Conservation (phyloP, 148 eudicot species). For the Rhododendron mucronatum region DNA sequence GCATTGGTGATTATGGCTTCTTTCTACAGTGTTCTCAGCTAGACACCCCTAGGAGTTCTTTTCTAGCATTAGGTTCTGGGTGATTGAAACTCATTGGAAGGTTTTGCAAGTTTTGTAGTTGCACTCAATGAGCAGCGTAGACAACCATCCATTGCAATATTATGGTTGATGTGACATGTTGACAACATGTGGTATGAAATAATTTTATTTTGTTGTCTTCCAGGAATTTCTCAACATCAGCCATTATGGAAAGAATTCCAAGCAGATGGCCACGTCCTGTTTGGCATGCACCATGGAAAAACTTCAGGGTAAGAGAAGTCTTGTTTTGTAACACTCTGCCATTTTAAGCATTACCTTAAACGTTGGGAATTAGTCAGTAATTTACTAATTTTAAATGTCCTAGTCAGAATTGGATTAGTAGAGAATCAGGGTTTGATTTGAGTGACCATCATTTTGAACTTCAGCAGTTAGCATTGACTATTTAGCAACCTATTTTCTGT, state of each 20-base stretch:
- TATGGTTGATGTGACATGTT: not conserved
- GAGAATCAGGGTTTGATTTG: not conserved
- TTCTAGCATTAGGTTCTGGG: not conserved
- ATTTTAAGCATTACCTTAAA: not conserved
- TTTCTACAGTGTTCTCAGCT: not conserved
- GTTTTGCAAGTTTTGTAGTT: not conserved
- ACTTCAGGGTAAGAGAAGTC: slow-evolving; percentile 60
- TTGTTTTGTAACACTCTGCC: not conserved
- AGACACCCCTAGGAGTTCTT: not conserved
- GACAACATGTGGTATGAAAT: not conserved
- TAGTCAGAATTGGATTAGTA: not conserved
- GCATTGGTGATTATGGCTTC: not conserved
- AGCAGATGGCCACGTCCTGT: slow-evolving; percentile 81
- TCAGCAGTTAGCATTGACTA: not conserved
- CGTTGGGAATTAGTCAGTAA: not conserved
- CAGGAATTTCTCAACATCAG: slow-evolving; percentile 62
- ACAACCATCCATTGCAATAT: not conserved
- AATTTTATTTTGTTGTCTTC: not conserved
- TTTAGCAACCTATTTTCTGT: not conserved
- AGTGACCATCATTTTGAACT: too few species aligned
- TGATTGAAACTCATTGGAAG: slow-evolving; percentile 4
- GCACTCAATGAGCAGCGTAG: not conserved
- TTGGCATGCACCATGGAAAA: slow-evolving; percentile 89
- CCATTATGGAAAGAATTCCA: slow-evolving; percentile 83
- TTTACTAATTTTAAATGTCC: not conserved